Percentiles rank a stretch among this genome's conserved stretches.
Conservation (phyloP, 305 asterid genomes). For the Fraxinus sp. region DNA sequence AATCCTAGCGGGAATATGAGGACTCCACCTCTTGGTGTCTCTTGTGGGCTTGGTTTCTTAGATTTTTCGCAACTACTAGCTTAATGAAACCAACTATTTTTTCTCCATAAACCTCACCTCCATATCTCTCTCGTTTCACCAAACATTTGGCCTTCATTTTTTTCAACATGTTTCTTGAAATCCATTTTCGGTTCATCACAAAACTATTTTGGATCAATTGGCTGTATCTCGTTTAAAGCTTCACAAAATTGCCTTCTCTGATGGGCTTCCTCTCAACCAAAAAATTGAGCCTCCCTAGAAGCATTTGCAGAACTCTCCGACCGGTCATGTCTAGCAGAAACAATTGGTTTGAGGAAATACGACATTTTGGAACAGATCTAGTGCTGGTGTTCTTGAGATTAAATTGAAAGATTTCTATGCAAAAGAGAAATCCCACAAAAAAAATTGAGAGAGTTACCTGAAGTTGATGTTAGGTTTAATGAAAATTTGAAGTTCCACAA, state of each 20-base stretch:
- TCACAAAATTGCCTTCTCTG: not conserved
- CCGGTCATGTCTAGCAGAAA: not conserved
- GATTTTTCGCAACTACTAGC: not conserved
- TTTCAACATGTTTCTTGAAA: not conserved
- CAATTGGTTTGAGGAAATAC: not conserved
- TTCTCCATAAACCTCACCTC: not conserved
- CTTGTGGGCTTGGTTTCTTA: not conserved
- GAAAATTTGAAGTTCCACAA: not conserved
- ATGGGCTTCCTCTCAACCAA: not conserved
- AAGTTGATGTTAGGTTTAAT: not conserved
- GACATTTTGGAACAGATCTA: not conserved
- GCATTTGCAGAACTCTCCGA: not conserved
- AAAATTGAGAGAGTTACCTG: not conserved
- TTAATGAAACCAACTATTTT: not conserved
- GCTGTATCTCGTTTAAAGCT: not conserved
- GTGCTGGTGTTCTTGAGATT: not conserved
- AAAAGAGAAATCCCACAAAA: not conserved
- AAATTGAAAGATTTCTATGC: not conserved
- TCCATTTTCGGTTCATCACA: not conserved
- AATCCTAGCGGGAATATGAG: not conserved
- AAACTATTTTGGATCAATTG: not conserved
- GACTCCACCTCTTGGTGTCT: not conserved
- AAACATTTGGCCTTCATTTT: not conserved
- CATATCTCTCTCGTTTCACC: not conserved
- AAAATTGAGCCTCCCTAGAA: not conserved